phyloP scores from a whole-genome alignment of 345 rosid species.

The Cardamine occulta region DNA sequence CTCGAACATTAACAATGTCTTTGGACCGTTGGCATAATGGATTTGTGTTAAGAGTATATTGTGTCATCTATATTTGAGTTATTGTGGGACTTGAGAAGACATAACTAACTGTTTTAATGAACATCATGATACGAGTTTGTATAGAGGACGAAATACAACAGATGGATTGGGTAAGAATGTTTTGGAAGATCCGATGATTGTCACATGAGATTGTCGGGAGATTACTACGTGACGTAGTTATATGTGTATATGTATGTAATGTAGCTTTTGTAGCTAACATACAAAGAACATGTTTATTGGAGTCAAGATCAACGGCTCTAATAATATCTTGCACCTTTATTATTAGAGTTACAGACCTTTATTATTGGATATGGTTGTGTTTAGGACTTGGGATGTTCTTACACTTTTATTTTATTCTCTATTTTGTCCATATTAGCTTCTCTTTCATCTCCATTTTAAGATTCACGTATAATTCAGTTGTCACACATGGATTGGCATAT shows the following conservation, averaged over 20 bases:
- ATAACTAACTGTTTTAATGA: constrained; percentile 22
- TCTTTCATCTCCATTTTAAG: not conserved
- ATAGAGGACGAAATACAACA: constrained; percentile 25
- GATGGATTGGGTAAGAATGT: constrained; percentile 30
- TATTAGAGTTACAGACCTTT: not conserved
- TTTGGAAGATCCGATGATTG: constrained; percentile 27
- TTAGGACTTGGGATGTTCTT: constrained; percentile 2
- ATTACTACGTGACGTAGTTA: not conserved
- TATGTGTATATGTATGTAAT: constrained; percentile 13
- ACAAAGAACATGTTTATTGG: constrained; percentile 15
- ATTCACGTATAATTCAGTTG: not conserved
- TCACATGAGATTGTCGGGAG: constrained; percentile 35
- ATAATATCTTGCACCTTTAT: not conserved
- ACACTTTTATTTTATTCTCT: not conserved
- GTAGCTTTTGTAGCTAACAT: constrained; percentile 27
- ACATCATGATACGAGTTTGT: constrained; percentile 16
- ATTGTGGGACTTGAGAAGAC: constrained; percentile 34
- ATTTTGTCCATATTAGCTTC: constrained; percentile 3
- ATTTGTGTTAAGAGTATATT: constrained; percentile 8
- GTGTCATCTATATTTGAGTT: constrained; percentile 9
- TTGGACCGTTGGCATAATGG: constrained; percentile 17
- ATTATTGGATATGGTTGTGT: constrained; percentile 6
- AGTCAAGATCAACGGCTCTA: constrained; percentile 22
- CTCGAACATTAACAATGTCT: constrained; percentile 30
- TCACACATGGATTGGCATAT: constrained; percentile 1